These are phyloP conservation scores for Theobroma grandiflorum DNA, from an alignment of 441 rosid species.

Conservation along the genomic window DNA sequence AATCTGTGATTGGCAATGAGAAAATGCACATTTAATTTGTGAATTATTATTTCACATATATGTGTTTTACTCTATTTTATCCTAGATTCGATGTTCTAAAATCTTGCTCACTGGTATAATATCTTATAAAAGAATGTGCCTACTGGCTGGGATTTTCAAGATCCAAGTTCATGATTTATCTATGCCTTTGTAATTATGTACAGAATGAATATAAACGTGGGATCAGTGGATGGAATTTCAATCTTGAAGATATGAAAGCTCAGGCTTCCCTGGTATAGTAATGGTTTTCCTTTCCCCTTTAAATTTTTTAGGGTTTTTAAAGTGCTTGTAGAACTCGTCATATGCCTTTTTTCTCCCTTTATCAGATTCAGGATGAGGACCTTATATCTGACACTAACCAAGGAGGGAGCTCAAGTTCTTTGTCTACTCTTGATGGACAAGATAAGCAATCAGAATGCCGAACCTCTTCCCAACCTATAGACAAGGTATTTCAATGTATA, in stretches of 20 bases:
- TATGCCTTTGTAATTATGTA: slow-evolving; percentile 43
- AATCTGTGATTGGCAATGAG: neutral
- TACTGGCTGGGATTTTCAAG: slow-evolving; percentile 16
- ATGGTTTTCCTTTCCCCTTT: slow-evolving; percentile 22
- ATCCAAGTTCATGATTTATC: slow-evolving; percentile 30
- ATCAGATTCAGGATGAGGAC: slow-evolving; percentile 92
- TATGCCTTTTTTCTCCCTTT: slow-evolving; percentile 17
- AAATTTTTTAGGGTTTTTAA: slow-evolving; percentile 2
- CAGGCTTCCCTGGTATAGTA: slow-evolving; percentile 91
- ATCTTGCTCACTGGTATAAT: slow-evolving; percentile 1
- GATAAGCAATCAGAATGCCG: slow-evolving; percentile 58
- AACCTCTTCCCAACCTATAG: slow-evolving; percentile 44
- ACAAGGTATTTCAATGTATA: slow-evolving; percentile 46
- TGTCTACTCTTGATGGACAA: slow-evolving; percentile 56
- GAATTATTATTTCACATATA: slow-evolving; percentile 13
- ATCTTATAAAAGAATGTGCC: neutral
- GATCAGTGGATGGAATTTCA: slow-evolving; percentile 96
- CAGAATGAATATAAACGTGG: slow-evolving; percentile 98
- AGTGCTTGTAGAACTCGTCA: slow-evolving; percentile 14
- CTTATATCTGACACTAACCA: slow-evolving; percentile 49
- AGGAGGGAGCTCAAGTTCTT: slow-evolving; percentile 63
- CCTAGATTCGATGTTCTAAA: neutral
- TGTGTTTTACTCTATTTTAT: neutral
- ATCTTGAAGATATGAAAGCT: slow-evolving; percentile 95
- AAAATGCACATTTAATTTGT: neutral